Percentiles rank a stretch among this genome's conserved stretches.
phyloP scores from a whole-genome alignment of 2,329 filamentous ascomycete genomes.

The Aspergillus sp. region DNA sequence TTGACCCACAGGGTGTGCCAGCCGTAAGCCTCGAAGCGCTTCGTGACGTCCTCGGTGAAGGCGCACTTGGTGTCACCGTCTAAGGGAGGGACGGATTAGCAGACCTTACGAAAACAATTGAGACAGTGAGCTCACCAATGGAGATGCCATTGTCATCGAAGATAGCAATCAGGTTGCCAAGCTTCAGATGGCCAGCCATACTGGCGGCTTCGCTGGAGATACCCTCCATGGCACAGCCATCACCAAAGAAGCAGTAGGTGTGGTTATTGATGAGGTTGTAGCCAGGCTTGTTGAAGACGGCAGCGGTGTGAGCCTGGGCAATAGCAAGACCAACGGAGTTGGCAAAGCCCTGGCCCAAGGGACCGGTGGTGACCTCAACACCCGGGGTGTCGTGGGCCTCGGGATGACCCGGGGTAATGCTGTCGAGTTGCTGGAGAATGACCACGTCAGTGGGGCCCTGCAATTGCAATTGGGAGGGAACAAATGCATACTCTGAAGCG shows the following conservation, averaged over 20 bases:
- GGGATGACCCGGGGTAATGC: conserved; percentile 90
- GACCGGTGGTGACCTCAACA: conserved; percentile 95
- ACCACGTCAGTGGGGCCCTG: no score
- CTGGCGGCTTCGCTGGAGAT: conserved; percentile 87
- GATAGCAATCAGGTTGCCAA: conserved; percentile 93
- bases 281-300: conserved; percentile 91
- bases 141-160: conserved; percentile 99
- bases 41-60: conserved; percentile 92
- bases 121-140: conserved; percentile 45
- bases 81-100: conserved; percentile 18
- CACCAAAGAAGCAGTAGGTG: conserved; percentile 94
- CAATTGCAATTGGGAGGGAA: conserved; percentile 1
- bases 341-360: conserved; percentile 91
- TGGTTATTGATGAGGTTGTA: conserved; percentile 91
- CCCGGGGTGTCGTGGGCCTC: conserved; percentile 95
- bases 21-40: conserved; percentile 94
- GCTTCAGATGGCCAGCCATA: conserved; percentile 87
- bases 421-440: conserved; percentile 51
- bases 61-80: conserved; percentile 93
- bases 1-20: conserved; percentile 83
- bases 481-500: conserved; percentile 71
- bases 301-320: conserved; percentile 83
- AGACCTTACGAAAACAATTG: neutral
- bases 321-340: conserved; percentile 98
- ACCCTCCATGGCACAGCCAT: conserved; percentile 98